Conservation (phyloP, 2,329 filamentous ascomycete genomes). For the Penicillium sp. region DNA sequence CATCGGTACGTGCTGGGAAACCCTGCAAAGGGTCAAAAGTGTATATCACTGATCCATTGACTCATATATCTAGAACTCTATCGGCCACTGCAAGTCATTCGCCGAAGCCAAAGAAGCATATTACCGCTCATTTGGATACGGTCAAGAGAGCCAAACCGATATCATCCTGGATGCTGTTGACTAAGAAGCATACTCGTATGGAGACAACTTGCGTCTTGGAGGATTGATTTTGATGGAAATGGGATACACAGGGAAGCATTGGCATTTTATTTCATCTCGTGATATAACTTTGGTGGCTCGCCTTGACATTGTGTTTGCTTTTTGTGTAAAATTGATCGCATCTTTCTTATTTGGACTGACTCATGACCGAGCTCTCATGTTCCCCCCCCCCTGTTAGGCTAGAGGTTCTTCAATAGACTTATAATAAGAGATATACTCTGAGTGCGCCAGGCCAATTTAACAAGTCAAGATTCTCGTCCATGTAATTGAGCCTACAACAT, state of each 20-base stretch:
- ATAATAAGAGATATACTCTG: too few species aligned
- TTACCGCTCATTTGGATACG: slow-evolving; percentile 13
- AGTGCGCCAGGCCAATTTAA: too few species aligned
- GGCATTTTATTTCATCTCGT: slow-evolving; percentile 1
- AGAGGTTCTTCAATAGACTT: too few species aligned
- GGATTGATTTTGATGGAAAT: not conserved
- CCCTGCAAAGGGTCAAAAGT: too few species aligned
- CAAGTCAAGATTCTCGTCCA: too few species aligned
- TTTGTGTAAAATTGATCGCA: slow-evolving; percentile 2
- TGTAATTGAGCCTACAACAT: too few species aligned
- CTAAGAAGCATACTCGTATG: slow-evolving; percentile 1
- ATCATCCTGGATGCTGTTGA: slow-evolving; percentile 18
- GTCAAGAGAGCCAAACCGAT: slow-evolving; percentile 9
- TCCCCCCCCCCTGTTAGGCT: too few species aligned
- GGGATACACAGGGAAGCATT: not conserved
- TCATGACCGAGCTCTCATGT: not conserved
- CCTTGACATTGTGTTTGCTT: slow-evolving; percentile 1
- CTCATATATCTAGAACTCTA: not conserved
- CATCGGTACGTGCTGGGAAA: slow-evolving; percentile 6
- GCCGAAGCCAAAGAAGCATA: slow-evolving; percentile 23
- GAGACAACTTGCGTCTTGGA: not conserved
- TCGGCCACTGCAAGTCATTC: slow-evolving; percentile 24
- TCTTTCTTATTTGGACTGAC: not conserved
- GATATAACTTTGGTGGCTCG: slow-evolving; percentile 3
- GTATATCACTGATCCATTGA: not conserved